These are phyloP conservation scores for Agaricus sinodeliciosus DNA, from an alignment of 768 basidiomycete genomes.

Conservation along the genomic window DNA sequence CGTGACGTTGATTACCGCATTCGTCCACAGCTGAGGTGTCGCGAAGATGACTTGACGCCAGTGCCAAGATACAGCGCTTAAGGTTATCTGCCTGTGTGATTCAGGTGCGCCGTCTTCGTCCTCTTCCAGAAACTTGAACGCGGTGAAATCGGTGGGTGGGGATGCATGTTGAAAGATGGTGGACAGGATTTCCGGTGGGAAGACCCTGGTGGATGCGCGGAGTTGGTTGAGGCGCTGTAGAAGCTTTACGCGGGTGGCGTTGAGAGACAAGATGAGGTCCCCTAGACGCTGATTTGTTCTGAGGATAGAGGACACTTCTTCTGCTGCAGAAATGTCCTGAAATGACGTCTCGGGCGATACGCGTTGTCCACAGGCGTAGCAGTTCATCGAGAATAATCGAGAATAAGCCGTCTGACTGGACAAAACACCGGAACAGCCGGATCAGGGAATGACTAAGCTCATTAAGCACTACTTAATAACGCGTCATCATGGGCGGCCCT, in stretches of 20 bases:
- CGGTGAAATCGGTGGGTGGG: background rate
- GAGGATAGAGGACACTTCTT: background rate
- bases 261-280: background rate
- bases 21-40: background rate
- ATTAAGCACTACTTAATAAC: no score
- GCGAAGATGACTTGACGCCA: background rate
- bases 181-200: background rate
- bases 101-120: background rate
- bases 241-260: background rate
- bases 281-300: background rate
- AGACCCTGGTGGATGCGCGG: background rate
- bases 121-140: background rate
- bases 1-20: background rate
- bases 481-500: no score
- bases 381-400: background rate
- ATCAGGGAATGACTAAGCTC: no score
- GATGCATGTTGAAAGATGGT: background rate
- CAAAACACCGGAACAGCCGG: no score
- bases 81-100: background rate
- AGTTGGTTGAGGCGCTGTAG: background rate
- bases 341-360: background rate
- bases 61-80: background rate
- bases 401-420: no score
- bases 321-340: background rate
- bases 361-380: background rate